Conservation (phyloP, 305 asterid species). For the Striga hermonthica region DNA sequence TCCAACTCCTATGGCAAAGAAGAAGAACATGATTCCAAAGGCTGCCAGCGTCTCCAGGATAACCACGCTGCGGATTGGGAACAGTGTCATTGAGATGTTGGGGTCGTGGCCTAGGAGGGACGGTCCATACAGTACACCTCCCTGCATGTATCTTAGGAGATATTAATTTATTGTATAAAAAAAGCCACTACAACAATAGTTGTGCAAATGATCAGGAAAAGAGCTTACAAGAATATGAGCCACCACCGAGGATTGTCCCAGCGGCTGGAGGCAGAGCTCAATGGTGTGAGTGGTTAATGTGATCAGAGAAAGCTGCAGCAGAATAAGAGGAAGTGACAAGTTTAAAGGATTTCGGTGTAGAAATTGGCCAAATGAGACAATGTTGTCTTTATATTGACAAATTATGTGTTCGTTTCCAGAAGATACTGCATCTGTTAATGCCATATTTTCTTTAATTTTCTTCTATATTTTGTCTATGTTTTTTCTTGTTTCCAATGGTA, state of each 20-base stretch:
- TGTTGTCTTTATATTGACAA: slow-evolving; percentile 43
- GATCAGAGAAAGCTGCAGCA: slow-evolving; percentile 53
- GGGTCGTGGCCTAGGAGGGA: slow-evolving; percentile 50
- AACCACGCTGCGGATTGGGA: slow-evolving; percentile 49
- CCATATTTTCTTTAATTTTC: slow-evolving; percentile 2
- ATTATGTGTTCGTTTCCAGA: slow-evolving; percentile 34
- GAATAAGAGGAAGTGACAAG: slow-evolving; percentile 56
- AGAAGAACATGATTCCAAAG: slow-evolving; percentile 63
- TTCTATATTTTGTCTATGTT: background rate
- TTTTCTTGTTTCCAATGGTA: background rate
- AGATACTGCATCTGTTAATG: slow-evolving; percentile 28
- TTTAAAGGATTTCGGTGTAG: slow-evolving; percentile 42
- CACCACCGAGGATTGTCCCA: slow-evolving; percentile 68
- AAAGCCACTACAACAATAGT: slow-evolving; percentile 49
- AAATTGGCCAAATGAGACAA: slow-evolving; percentile 44
- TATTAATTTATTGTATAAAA: background rate
- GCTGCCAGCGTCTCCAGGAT: slow-evolving; percentile 49
- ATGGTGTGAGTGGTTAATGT: slow-evolving; percentile 46
- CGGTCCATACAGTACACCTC: slow-evolving; percentile 71
- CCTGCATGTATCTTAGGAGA: slow-evolving; percentile 34
- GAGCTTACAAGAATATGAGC: slow-evolving; percentile 63
- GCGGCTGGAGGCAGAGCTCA: slow-evolving; percentile 54
- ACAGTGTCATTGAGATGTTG: slow-evolving; percentile 33
- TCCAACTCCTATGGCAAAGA: slow-evolving; percentile 63
- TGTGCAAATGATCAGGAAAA: too few species aligned